Evolutionary conservation across 768 basidiomycete genomes (phyloP).

Genomic region (Pisolithus tinctorius): DNA sequence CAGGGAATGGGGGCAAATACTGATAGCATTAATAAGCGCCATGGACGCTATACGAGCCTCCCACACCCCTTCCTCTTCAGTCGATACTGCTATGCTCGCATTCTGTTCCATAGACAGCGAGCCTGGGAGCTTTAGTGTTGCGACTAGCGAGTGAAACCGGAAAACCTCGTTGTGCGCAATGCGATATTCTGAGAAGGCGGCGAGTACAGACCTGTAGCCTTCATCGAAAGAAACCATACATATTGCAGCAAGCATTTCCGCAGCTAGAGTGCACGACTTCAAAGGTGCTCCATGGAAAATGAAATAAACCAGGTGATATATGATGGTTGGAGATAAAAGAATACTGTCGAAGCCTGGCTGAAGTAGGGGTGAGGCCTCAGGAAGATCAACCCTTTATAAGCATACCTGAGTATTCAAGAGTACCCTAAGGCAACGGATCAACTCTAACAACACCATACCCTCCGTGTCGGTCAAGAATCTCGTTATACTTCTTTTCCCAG

Average conservation of each 20-base stretch:
- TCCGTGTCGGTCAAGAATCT: conserved; percentile 58
- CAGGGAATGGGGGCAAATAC: conserved; percentile 65
- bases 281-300: conserved; percentile 52
- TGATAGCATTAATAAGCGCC: conserved; percentile 73
- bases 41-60: conserved; percentile 72
- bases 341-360: conserved; percentile 71
- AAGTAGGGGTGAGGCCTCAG: not conserved
- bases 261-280: conserved; percentile 62
- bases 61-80: conserved; percentile 70
- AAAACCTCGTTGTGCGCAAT: conserved; percentile 64
- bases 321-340: conserved; percentile 52
- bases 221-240: conserved; percentile 66
- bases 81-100: conserved; percentile 28
- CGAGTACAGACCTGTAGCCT: conserved; percentile 68
- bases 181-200: conserved; percentile 76
- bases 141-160: conserved; percentile 73
- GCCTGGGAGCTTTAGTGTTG: conserved; percentile 52
- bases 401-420: conserved; percentile 79
- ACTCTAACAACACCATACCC: conserved; percentile 60
- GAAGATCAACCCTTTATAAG: not conserved
- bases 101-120: conserved; percentile 28
- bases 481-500: conserved; percentile 62
- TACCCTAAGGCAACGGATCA: conserved; percentile 73
- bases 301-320: conserved; percentile 68
- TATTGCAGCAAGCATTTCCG: conserved; percentile 79